Percentiles rank a stretch among this genome's conserved stretches.
phyloP scores from a whole-genome alignment of 1,284 basidiomycete genomes.

The Coriolopsis trogii region DNA sequence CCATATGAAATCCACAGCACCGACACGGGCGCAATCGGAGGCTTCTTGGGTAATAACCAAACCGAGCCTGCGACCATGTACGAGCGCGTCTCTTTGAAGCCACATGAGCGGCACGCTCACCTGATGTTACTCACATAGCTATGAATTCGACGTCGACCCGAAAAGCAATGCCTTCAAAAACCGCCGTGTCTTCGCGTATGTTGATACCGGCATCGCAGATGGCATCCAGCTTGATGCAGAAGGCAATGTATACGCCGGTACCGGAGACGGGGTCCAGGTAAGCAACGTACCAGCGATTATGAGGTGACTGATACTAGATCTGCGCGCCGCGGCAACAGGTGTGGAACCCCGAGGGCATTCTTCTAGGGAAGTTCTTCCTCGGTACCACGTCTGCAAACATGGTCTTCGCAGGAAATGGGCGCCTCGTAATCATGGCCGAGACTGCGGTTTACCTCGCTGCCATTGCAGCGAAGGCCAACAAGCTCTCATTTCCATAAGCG shows the following conservation, averaged over 20 bases:
- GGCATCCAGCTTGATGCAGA: slow-evolving; percentile 59
- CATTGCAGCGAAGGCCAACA: slow-evolving; percentile 45
- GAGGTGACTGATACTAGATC: neutral
- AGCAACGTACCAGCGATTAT: slow-evolving; percentile 19
- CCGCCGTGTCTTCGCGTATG: slow-evolving; percentile 72
- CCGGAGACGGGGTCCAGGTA: slow-evolving; percentile 73
- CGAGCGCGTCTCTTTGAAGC: too few relatives aligned
- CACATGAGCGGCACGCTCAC: neutral
- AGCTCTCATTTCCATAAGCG: slow-evolving; percentile 29
- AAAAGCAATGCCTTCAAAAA: slow-evolving; percentile 59
- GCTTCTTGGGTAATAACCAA: slow-evolving; percentile 58
- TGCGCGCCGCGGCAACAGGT: slow-evolving; percentile 42
- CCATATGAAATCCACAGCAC: slow-evolving; percentile 37
- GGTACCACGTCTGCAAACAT: slow-evolving; percentile 63
- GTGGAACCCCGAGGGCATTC: slow-evolving; percentile 61
- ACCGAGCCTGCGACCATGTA: slow-evolving; percentile 72
- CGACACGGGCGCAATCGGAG: slow-evolving; percentile 53
- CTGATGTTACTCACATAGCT: slow-evolving; percentile 43
- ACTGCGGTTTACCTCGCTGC: slow-evolving; percentile 66
- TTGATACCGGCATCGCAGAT: slow-evolving; percentile 66
- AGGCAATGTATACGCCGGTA: slow-evolving; percentile 73
- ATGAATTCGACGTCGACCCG: slow-evolving; percentile 72
- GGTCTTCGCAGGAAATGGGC: slow-evolving; percentile 65
- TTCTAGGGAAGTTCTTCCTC: slow-evolving; percentile 78
- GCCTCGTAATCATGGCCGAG: slow-evolving; percentile 71